phyloP scores from a whole-genome alignment of 306 rosid genomes.

The Citrullus amarus region DNA sequence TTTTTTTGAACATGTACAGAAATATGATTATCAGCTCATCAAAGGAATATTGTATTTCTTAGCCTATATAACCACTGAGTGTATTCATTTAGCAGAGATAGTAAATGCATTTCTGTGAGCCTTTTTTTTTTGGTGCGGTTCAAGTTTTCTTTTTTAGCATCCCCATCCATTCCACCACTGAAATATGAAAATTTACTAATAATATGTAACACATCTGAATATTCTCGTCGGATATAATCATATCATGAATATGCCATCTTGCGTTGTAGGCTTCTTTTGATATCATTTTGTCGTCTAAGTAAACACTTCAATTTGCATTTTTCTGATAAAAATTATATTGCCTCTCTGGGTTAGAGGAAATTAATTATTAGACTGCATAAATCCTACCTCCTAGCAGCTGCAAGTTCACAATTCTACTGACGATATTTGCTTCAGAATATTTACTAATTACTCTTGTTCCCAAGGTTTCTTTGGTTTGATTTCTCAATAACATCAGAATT shows the following conservation, averaged over 20 bases:
- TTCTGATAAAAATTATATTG: not conserved
- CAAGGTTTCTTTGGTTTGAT: not conserved
- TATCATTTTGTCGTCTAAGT: not conserved
- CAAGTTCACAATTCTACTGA: not conserved
- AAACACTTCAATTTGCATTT: not conserved
- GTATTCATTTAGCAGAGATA: constrained; percentile 6
- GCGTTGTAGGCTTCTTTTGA: not conserved
- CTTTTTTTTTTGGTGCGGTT: not conserved
- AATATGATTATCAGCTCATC: not conserved
- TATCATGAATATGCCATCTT: not conserved
- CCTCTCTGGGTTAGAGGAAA: not conserved
- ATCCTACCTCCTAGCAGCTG: not conserved
- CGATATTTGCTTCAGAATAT: not conserved
- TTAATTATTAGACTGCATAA: not conserved
- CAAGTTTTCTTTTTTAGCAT: not conserved
- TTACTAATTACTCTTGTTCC: not conserved
- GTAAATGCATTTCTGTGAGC: not conserved
- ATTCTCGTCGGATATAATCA: not conserved
- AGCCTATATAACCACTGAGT: not conserved
- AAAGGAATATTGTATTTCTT: not conserved
- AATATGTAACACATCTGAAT: not conserved
- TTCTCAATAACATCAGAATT: not conserved
- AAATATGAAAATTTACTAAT: not conserved
- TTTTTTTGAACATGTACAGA: not conserved
- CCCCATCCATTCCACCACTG: not conserved